phyloP scores from a whole-genome alignment of 306 rosid species.

The Calophaca sinica region DNA sequence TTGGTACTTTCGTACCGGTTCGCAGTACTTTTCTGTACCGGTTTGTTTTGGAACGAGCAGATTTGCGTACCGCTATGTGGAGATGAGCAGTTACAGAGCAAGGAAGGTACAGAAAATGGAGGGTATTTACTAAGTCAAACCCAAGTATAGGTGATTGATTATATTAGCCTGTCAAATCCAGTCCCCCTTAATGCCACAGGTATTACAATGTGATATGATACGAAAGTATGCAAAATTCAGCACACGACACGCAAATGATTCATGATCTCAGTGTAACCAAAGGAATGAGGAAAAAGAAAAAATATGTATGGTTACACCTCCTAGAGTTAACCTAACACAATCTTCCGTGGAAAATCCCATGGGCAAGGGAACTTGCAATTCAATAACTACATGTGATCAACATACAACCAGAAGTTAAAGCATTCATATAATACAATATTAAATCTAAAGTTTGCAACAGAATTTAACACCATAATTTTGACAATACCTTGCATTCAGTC shows the following conservation, averaged over 20 bases:
- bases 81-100: no score
- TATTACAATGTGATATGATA: conserved; percentile 17
- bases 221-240: conserved; percentile 22
- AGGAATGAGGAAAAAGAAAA: conserved; percentile 16
- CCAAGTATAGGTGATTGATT: background rate
- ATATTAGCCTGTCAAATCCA: background rate
- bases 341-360: conserved; percentile 10
- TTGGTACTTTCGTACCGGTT: no score
- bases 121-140: background rate
- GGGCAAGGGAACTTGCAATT: conserved; percentile 3
- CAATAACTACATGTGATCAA: background rate
- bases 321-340: conserved; percentile 26
- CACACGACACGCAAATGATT: conserved; percentile 24
- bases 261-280: conserved; percentile 15
- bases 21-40: no score
- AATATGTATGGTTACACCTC: conserved; percentile 23
- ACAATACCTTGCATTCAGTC: conserved; percentile 87
- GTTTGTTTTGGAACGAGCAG: no score
- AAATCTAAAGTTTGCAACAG: conserved; percentile 37
- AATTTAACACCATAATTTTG: conserved; percentile 40
- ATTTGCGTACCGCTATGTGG: no score
- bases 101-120: no score
- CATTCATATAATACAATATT: conserved; percentile 26
- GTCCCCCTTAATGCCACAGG: background rate
- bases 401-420: conserved; percentile 1